Evolutionary conservation across 2,329 filamentous ascomycete genomes (phyloP).

Genomic region (Ilyonectria robusta): DNA sequence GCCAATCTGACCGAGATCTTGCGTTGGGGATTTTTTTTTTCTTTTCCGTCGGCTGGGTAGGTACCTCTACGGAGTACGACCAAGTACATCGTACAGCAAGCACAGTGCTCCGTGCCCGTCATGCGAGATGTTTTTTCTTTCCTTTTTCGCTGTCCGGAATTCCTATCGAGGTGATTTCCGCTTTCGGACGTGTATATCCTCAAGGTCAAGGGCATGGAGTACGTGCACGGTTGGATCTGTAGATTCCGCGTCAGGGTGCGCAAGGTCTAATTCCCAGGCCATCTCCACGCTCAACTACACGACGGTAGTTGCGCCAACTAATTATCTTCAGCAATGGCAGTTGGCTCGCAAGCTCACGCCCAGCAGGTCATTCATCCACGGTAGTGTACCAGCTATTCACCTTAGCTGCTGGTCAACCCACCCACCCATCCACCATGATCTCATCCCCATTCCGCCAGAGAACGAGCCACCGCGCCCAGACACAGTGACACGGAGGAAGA

Average conservation of each 20-base stretch:
- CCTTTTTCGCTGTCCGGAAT: constrained; percentile 7
- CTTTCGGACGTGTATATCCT: neutral
- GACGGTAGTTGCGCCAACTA: constrained; percentile 19
- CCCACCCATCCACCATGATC: constrained; percentile 24
- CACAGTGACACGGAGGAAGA: neutral
- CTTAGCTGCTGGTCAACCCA: constrained; percentile 19
- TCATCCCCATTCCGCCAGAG: constrained; percentile 1
- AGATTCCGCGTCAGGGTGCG: constrained; percentile 11
- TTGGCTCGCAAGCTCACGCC: constrained; percentile 7
- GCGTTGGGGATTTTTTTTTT: constrained; percentile 38
- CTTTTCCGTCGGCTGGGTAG: constrained; percentile 37
- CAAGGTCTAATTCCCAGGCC: constrained; percentile 9
- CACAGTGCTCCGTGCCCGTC: neutral
- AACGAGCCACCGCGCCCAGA: constrained; percentile 3
- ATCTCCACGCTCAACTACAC: constrained; percentile 11
- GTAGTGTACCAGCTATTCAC: constrained; percentile 25
- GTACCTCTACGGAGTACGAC: constrained; percentile 1
- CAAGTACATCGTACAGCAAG: neutral
- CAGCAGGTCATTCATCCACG: constrained; percentile 27
- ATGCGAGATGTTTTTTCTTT: constrained; percentile 16
- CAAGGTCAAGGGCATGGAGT: neutral
- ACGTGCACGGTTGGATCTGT: constrained; percentile 1
- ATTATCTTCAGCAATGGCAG: constrained; percentile 21
- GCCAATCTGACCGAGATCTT: constrained; percentile 43
- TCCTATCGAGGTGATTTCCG: neutral